Percentiles rank a stretch among this genome's conserved stretches.
These are phyloP conservation scores for Teunomyces atbi DNA, from an alignment of 805 yeast species.

Conservation along the genomic window DNA sequence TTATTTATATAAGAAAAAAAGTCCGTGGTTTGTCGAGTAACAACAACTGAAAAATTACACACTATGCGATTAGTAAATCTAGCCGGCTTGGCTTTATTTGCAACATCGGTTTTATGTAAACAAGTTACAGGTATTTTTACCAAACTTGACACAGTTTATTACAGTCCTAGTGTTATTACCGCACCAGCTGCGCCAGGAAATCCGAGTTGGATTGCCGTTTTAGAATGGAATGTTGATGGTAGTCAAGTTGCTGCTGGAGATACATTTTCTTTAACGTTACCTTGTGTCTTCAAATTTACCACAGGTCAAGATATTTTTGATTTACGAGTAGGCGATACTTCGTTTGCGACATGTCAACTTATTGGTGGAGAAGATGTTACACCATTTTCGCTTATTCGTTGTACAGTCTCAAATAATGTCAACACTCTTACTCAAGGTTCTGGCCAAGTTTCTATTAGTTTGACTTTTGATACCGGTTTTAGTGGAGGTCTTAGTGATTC, in stretches of 20 bases:
- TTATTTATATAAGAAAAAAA: too few relatives aligned
- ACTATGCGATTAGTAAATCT: too few relatives aligned
- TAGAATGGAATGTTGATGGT: conserved; percentile 9
- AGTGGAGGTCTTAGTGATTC: conserved; percentile 12
- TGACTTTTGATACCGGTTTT: conserved; percentile 17
- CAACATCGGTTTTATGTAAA: neutral
- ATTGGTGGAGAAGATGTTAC: conserved; percentile 7
- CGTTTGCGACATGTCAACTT: conserved; percentile 21
- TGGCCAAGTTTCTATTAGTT: conserved; percentile 16
- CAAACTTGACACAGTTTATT: conserved; percentile 7
- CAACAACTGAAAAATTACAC: too few relatives aligned
- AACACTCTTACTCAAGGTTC: neutral
- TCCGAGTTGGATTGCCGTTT: neutral
- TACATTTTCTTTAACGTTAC: conserved; percentile 14
- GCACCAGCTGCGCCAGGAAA: neutral
- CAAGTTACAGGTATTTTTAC: conserved; percentile 14
- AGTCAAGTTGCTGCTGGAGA: conserved; percentile 13
- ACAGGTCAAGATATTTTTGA: conserved; percentile 1
- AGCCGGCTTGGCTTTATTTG: too few relatives aligned
- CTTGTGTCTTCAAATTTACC: conserved; percentile 16
- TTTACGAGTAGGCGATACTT: conserved; percentile 6
- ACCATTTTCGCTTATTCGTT: conserved; percentile 7
- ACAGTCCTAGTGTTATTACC: neutral
- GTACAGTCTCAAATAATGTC: conserved; percentile 8
- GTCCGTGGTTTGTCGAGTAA: too few relatives aligned